These are phyloP conservation scores for Fragaria vesca DNA, from an alignment of 306 rosid genomes.

Conservation along the genomic window DNA sequence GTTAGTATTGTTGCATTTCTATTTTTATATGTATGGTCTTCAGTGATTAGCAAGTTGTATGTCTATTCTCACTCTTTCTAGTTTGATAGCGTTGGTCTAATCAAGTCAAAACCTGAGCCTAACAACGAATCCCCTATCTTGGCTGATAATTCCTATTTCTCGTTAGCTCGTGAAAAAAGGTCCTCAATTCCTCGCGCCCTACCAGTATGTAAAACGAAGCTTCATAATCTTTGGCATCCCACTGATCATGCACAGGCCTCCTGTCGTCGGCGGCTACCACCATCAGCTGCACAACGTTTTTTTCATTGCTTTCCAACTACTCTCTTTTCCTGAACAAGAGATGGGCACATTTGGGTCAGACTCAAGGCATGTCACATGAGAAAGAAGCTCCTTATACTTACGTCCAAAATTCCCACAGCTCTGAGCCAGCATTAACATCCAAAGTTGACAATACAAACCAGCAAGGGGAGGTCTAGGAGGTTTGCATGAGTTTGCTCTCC, in stretches of 20 bases:
- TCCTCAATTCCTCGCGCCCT: not conserved
- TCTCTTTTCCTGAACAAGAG: not conserved
- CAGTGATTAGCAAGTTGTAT: too few species aligned
- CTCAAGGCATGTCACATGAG: not conserved
- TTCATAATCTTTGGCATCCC: not conserved
- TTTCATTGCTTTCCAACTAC: not conserved
- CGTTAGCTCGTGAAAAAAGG: not conserved
- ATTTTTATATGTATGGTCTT: too few species aligned
- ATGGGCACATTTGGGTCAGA: not conserved
- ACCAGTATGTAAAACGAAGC: not conserved
- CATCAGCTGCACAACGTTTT: too few species aligned
- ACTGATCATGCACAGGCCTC: not conserved
- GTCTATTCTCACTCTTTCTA: too few species aligned
- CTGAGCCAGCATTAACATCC: not conserved
- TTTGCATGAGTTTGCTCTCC: not conserved
- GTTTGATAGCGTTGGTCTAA: too few species aligned
- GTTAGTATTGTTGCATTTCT: too few species aligned
- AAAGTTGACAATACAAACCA: not conserved
- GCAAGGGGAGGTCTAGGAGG: not conserved
- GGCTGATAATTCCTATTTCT: not conserved
- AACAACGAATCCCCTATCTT: not conserved
- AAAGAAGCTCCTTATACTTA: not conserved
- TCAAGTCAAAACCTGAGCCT: not conserved
- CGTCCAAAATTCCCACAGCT: not conserved
- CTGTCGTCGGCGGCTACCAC: not conserved